Conservation (phyloP, 179 eudicot genomes). For the Actinidia chinensis region DNA sequence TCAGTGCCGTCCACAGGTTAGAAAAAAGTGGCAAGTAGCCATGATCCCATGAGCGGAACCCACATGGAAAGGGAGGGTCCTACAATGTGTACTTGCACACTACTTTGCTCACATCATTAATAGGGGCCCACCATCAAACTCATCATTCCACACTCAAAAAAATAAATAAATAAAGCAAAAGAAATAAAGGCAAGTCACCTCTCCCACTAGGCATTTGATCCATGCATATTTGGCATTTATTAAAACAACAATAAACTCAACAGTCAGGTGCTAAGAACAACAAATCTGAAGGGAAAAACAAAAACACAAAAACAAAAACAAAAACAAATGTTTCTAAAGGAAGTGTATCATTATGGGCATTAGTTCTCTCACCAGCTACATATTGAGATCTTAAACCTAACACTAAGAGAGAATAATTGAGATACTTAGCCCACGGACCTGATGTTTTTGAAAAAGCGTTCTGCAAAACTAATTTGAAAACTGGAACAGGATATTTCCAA, state of each 20-base stretch:
- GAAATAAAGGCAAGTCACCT: background rate
- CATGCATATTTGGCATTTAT: constrained; percentile 43
- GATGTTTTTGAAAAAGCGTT: too few species aligned
- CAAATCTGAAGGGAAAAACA: background rate
- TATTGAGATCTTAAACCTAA: too few species aligned
- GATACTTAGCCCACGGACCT: too few species aligned
- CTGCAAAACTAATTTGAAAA: background rate
- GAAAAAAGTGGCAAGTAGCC: background rate
- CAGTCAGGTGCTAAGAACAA: constrained; percentile 36
- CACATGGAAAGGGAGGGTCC: constrained; percentile 31
- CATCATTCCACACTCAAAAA: constrained; percentile 32
- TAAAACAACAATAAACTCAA: constrained; percentile 26
- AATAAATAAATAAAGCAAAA: too few species aligned
- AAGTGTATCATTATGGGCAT: too few species aligned
- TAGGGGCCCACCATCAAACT: constrained; percentile 39
- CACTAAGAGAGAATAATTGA: too few species aligned
- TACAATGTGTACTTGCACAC: constrained; percentile 46
- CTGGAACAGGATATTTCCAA: background rate
- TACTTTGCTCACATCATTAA: constrained; percentile 40
- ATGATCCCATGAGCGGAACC: constrained; percentile 2
- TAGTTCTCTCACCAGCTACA: too few species aligned
- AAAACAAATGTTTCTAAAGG: too few species aligned
- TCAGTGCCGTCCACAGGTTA: background rate
- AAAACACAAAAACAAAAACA: too few species aligned
- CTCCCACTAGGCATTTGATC: constrained; percentile 28